Conservation (phyloP, 1,139 yeast genomes). For the Wickerhamiella infanticola region DNA sequence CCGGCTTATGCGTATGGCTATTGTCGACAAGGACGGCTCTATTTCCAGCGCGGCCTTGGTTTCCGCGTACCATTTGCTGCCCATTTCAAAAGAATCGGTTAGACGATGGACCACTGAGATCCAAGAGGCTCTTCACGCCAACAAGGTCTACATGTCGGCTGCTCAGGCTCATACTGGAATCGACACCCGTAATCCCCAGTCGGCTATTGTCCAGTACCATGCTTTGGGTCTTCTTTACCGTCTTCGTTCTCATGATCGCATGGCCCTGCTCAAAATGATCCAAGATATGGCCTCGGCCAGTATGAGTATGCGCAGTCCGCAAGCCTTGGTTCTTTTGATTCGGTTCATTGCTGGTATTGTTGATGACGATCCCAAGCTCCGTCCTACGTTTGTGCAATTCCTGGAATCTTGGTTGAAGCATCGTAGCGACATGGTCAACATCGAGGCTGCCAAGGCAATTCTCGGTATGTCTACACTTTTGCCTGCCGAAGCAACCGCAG, state of each 20-base stretch:
- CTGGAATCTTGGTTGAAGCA: conserved; percentile 60
- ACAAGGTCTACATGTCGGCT: conserved; percentile 43
- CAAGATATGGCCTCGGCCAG: conserved; percentile 51
- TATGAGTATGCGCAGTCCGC: conserved; percentile 30
- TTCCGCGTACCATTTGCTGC: conserved; percentile 77
- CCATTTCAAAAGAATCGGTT: conserved; percentile 81
- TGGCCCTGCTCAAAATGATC: conserved; percentile 85
- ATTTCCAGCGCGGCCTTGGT: conserved; percentile 87
- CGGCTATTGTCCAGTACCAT: conserved; percentile 59
- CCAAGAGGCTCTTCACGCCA: conserved; percentile 66
- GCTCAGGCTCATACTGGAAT: not conserved
- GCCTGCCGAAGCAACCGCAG: conserved; percentile 46
- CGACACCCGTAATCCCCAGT: conserved; percentile 2
- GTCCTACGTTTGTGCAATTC: conserved; percentile 39
- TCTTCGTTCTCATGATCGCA: conserved; percentile 78
- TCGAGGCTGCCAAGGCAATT: conserved; percentile 84
- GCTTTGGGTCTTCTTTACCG: conserved; percentile 84
- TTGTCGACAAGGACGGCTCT: conserved; percentile 79
- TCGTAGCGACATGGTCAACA: conserved; percentile 78
- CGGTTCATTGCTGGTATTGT: conserved; percentile 65
- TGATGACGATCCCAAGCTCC: conserved; percentile 34
- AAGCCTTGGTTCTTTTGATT: conserved; percentile 70
- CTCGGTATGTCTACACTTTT: conserved; percentile 45
- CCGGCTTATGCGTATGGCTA: conserved; percentile 79
- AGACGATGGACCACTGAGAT: conserved; percentile 89